Conservation (phyloP, 345 rosid genomes). For the Eucalyptus pauciflora region DNA sequence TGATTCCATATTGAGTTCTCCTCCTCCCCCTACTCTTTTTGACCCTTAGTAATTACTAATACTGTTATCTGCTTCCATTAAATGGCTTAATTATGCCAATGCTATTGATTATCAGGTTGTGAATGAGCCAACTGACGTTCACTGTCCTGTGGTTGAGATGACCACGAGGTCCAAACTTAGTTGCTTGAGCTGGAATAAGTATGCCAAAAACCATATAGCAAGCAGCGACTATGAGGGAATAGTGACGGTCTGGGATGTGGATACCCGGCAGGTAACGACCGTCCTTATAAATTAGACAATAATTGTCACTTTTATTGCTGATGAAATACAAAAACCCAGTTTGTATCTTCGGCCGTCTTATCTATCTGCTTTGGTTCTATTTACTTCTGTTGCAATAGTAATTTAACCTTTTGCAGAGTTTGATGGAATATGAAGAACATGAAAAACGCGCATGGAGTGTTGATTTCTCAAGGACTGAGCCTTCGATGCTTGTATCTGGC, state of each 20-base stretch:
- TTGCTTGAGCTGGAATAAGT: slow-evolving; percentile 98
- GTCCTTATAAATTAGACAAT: neutral
- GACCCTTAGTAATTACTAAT: neutral
- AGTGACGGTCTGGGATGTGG: slow-evolving; percentile 98
- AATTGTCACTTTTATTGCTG: neutral
- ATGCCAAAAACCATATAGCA: slow-evolving; percentile 82
- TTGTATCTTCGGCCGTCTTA: neutral
- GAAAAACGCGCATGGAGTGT: slow-evolving; percentile 99
- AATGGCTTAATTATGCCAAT: neutral
- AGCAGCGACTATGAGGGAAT: slow-evolving; percentile 99
- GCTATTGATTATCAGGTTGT: slow-evolving; percentile 42
- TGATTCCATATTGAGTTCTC: neutral
- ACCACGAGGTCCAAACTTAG: slow-evolving; percentile 93
- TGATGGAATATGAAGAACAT: slow-evolving; percentile 98
- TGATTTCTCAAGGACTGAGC: slow-evolving; percentile 87
- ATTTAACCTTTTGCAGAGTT: slow-evolving; percentile 32
- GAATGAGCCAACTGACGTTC: slow-evolving; percentile 62
- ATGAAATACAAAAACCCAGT: neutral
- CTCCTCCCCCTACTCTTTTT: neutral
- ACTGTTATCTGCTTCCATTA: neutral
- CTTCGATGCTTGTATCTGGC: slow-evolving; percentile 96
- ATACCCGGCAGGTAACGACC: slow-evolving; percentile 70
- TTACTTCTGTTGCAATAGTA: neutral
- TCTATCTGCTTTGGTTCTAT: neutral
- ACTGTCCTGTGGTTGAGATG: slow-evolving; percentile 94